Evolutionary conservation across 108 stramenopile genomes (phyloP), one percentile per base, ranked within the genome.

Genomic region (Cyclotella choctawhatcheeana): DNA sequence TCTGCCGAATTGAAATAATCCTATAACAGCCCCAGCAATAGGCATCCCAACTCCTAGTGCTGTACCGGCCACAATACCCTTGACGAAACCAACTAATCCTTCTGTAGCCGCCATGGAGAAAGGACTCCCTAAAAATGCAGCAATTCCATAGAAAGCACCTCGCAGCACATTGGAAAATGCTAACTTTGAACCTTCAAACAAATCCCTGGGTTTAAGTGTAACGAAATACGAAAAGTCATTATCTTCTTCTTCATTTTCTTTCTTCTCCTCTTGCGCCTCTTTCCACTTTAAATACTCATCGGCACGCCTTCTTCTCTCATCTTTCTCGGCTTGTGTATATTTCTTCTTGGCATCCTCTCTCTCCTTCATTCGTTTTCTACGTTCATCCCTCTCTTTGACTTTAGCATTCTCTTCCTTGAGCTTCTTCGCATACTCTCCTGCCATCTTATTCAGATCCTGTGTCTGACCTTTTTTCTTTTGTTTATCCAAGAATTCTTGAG

Each of bases 131-230:
- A 79, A 17, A 1, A 71, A 43, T 5, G 65, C 77, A n/a, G 69
- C 66, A 8, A 79, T 3, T 3, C 77, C 77, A 44, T 71, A 79
- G 6, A 61, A 45, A 16, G 47, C 56, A 18, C 77, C 77, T 5
- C 64, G 55, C 0, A 67, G 20, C 21, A 54, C 37, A 47, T 79
- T 79, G 21, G 58, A 52, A n/a, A 79, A 3, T 7, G 77, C 70
- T 2, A 51, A 58, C 6, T 45, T 43, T 12, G 70, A 30, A 5
- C 77, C 77, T 26, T 66, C 77, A 30, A 79, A 25, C 0, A 67
- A 26, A 67, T 79, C 77, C 12, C 77, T 40, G 1, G 77, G 77
- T 54, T 58, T 71, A 17, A 54, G 61, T 27, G 56, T 56, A 50
- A 79, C 61, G 0, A 79, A 33, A 33, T 34, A 40, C 16, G 65